phyloP scores from a whole-genome alignment of 352 stramenopile species.

The Globisporangium yorkense region DNA sequence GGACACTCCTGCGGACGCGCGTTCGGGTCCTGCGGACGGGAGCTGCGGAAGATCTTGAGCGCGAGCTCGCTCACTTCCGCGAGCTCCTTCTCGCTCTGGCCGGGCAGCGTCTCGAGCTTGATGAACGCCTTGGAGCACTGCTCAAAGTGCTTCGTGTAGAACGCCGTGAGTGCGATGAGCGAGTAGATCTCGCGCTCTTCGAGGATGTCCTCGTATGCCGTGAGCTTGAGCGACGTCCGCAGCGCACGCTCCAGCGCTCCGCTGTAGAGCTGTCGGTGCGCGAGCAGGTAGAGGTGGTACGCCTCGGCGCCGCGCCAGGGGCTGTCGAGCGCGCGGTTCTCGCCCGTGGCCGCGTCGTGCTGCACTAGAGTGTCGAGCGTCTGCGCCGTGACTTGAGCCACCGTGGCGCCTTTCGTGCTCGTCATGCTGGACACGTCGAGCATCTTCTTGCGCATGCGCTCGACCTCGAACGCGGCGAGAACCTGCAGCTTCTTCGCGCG shows the following conservation, averaged over 20 bases:
- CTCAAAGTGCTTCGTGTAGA: constrained; percentile 89
- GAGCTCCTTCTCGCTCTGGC: constrained; percentile 53
- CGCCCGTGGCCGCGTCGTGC: constrained; percentile 74
- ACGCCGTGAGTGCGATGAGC: constrained; percentile 90
- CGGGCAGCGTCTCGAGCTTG: constrained; percentile 86
- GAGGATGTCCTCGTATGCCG: constrained; percentile 90
- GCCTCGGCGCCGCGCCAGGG: constrained; percentile 92
- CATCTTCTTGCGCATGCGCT: constrained; percentile 89
- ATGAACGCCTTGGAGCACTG: constrained; percentile 91
- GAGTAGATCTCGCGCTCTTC: constrained; percentile 89
- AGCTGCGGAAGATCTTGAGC: constrained; percentile 84
- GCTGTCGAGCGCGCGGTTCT: constrained; percentile 86
- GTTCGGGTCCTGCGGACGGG: constrained; percentile 69
- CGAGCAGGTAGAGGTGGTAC: constrained; percentile 92
- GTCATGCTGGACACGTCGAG: constrained; percentile 65
- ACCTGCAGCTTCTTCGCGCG: constrained; percentile 93
- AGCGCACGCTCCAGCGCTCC: constrained; percentile 79
- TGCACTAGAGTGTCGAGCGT: constrained; percentile 91
- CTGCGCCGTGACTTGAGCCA: constrained; percentile 80
- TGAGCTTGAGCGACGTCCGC: constrained; percentile 83
- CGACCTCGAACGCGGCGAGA: constrained; percentile 91
- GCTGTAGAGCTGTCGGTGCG: constrained; percentile 89
- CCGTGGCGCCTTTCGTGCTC: constrained; percentile 57
- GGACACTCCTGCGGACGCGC: constrained; percentile 76
- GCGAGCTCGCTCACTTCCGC: constrained; percentile 58